Evolutionary conservation across 1,139 yeast species (phyloP), one percentile per base, ranked within the genome.

Genomic region (Diutina mesorugosa): DNA sequence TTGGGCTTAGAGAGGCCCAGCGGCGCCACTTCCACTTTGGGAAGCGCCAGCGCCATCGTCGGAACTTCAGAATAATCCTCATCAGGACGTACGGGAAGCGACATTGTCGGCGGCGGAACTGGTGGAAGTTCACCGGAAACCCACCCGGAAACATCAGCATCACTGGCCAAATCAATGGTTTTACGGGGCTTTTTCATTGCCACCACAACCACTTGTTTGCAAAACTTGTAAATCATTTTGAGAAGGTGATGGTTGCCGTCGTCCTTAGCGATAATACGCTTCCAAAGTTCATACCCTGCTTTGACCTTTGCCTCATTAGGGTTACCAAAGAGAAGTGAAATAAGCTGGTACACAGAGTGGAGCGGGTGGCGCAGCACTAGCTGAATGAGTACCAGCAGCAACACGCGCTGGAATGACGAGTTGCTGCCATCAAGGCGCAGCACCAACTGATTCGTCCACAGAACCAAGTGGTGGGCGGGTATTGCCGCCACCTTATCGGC

Each of bases 1-100:
- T 91, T 91, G 0, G 99, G 99, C 59, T 84, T 77, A 62, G 97
- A 90, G 16, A 91, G 69, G 1, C 99, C 99, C 0, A 90, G 81
- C 0, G 87, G 67, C 0, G 99, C 95, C 38, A 90, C 76, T 0
- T 68, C 61, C 2, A 90, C 70, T 3, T 66, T 69, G 0, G 76
- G 70, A 6, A 76, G 77, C 2, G 87, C 76, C 0, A 63, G 61
- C 0, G 61, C 55, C 48, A 93, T 79, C 1, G 67, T 65, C 0
- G 90, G 83, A 0, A 84, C 66, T n/a, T 67, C 61, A 0, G 64
- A 58, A 62, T 87, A 87, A 18, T 77, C 69, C 9, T 77, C 71
- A 47, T 73, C 72, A 1, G 66, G 65, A 12, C 76, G 74, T 1
- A 84, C 67, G 0, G 74, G 67, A 16, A 84, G 62, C 1, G 69